Conservation (phyloP, 163 green algal genomes). For the Scenedesmus sp. region DNA sequence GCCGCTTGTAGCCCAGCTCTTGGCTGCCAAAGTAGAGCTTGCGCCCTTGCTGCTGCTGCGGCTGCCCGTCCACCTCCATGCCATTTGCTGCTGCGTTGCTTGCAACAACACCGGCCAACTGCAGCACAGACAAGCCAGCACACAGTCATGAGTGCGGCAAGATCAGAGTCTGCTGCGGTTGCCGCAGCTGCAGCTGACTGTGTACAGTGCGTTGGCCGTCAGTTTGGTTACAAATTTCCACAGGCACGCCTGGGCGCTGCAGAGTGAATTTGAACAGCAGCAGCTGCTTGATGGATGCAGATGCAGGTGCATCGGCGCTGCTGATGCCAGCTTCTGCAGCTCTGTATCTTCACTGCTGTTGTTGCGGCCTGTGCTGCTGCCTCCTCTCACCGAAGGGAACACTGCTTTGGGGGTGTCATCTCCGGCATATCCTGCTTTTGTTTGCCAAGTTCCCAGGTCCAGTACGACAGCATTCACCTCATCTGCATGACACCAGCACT, state of each 20-base stretch:
- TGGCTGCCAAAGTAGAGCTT: constrained; percentile 76
- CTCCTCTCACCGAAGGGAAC: constrained; percentile 80
- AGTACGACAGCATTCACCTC: constrained; percentile 96
- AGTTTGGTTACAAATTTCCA: too few relatives aligned
- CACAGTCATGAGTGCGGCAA: background rate
- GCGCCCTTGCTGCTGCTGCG: constrained; percentile 43
- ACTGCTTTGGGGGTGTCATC: constrained; percentile 95
- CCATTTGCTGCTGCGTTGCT: constrained; percentile 55
- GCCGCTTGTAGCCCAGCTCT: constrained; percentile 74
- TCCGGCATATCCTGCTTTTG: constrained; percentile 96
- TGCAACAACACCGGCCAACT: constrained; percentile 52
- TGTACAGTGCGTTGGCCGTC: too few relatives aligned
- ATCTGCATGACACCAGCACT: constrained; percentile 74
- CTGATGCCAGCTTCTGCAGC: background rate
- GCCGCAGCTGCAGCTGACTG: background rate
- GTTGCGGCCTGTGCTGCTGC: background rate
- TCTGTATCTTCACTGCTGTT: background rate
- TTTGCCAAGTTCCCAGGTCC: constrained; percentile 84
- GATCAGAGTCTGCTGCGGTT: background rate
- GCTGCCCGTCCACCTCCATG: constrained; percentile 48
- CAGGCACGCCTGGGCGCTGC: too few relatives aligned
- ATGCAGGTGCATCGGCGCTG: too few relatives aligned
- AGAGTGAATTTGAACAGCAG: too few relatives aligned
- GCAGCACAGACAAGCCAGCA: constrained; percentile 22
- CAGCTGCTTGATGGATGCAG: too few relatives aligned